Conservation (phyloP, 2,329 filamentous ascomycete genomes). For the Clarireedia sp. region DNA sequence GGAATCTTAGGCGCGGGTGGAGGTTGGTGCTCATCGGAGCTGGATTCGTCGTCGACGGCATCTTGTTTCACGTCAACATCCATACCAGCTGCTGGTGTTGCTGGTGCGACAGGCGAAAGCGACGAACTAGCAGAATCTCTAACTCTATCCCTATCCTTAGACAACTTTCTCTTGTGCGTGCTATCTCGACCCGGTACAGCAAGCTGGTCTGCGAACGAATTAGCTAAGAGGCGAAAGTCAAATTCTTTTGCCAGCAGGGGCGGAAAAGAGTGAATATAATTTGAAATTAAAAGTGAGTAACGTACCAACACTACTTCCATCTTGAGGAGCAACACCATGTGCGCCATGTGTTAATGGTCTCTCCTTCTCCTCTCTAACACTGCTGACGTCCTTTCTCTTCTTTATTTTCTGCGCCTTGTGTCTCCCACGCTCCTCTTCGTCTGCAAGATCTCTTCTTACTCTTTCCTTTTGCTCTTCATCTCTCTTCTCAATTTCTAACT, state of each 20-base stretch:
- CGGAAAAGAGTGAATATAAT: neutral
- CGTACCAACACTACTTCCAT: conserved; percentile 53
- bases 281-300: conserved; percentile 7
- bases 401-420: conserved; percentile 58
- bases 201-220: conserved; percentile 17
- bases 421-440: conserved; percentile 40
- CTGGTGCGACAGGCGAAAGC: conserved; percentile 48
- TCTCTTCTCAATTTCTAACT: conserved; percentile 38
- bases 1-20: conserved; percentile 52
- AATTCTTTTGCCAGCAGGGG: neutral
- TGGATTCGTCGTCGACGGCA: conserved; percentile 39
- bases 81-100: conserved; percentile 38
- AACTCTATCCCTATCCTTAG: conserved; percentile 8
- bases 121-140: conserved; percentile 48
- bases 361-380: conserved; percentile 52
- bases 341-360: conserved; percentile 53
- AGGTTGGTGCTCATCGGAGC: conserved; percentile 50
- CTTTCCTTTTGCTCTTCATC: conserved; percentile 36
- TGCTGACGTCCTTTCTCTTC: conserved; percentile 67
- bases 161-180: conserved; percentile 10
- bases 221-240: neutral
- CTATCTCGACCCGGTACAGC: conserved; percentile 18
- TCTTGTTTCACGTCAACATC: conserved; percentile 48
- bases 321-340: conserved; percentile 55
- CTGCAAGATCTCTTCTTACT: conserved; percentile 36